A percentile compares a stretch with the other conserved stretches of the same genome.
These are phyloP conservation scores for Xylariaceae sp. DNA, from an alignment of 2,329 filamentous ascomycete genomes.

Conservation along the genomic window DNA sequence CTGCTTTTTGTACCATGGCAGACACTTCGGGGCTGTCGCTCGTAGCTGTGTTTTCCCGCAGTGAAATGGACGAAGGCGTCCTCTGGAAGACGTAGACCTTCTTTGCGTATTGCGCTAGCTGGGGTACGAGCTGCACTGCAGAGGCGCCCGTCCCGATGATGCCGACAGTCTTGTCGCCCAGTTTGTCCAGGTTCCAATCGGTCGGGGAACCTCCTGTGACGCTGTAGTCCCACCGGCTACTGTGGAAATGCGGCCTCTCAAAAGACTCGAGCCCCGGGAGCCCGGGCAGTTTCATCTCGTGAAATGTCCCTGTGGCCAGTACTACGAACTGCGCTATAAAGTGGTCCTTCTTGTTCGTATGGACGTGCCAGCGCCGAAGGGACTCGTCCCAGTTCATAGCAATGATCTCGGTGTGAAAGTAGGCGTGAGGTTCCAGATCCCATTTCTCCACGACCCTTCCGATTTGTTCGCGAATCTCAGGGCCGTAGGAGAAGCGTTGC, in stretches of 20 bases:
- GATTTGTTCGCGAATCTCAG: not conserved
- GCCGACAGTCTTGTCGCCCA: not conserved
- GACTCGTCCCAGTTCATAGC: conserved; percentile 4
- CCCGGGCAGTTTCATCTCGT: not conserved
- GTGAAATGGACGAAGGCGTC: not conserved
- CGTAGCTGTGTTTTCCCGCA: not conserved
- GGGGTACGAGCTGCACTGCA: not conserved
- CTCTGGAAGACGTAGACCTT: conserved; percentile 1
- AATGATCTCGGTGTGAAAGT: not conserved
- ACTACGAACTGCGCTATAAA: not conserved
- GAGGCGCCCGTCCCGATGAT: not conserved
- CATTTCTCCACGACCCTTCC: not conserved
- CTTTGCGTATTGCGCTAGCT: not conserved
- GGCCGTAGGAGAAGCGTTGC: not conserved
- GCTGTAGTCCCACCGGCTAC: conserved; percentile 3
- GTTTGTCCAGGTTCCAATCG: not conserved
- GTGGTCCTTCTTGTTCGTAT: not conserved
- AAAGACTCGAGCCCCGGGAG: not conserved
- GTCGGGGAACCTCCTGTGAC: not conserved
- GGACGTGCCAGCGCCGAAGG: conserved; percentile 1
- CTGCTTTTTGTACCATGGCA: not conserved
- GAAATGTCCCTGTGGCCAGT: not conserved
- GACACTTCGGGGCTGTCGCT: not conserved
- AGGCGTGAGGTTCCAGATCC: not conserved
- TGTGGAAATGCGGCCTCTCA: conserved; percentile 1